Evolutionary conservation across 495 filamentous ascomycete genomes (phyloP).

Genomic region (Glonium stellatum): DNA sequence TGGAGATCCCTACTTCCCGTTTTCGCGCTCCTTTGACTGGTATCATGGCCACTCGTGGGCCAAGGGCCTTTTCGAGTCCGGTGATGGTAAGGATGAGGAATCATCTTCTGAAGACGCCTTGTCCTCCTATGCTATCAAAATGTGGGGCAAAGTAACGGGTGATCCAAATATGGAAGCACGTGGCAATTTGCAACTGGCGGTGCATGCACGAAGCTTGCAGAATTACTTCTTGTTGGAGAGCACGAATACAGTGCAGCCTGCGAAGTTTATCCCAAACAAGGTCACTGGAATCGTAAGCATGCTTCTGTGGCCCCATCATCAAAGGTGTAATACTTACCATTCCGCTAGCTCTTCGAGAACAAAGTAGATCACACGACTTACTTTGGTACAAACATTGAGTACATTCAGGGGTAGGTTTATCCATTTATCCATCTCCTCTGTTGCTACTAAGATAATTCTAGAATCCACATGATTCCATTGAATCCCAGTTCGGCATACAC

Average conservation of each 20-base stretch:
- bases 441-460: not conserved
- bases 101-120: constrained; percentile 87
- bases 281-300: constrained; percentile 63
- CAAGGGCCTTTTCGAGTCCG: constrained; percentile 85
- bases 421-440: not conserved
- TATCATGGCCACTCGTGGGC: constrained; percentile 95
- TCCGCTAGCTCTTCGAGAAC: constrained; percentile 69
- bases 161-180: constrained; percentile 79
- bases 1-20: constrained; percentile 70
- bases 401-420: constrained; percentile 60
- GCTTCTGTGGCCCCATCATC: constrained; percentile 34
- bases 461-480: constrained; percentile 91
- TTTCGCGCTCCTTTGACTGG: constrained; percentile 87
- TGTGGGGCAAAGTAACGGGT: constrained; percentile 77
- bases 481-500: constrained; percentile 63
- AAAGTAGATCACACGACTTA: constrained; percentile 94
- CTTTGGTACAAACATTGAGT: constrained; percentile 75
- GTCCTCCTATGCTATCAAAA: constrained; percentile 74
- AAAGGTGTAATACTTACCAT: constrained; percentile 25
- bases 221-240: constrained; percentile 74
- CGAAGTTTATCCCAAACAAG: constrained; percentile 72
- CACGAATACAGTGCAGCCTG: constrained; percentile 68
- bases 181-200: constrained; percentile 75
- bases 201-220: constrained; percentile 61
- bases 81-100: constrained; percentile 89